These are phyloP conservation scores for Venturia nashicola DNA, from an alignment of 2,329 filamentous ascomycete species.

Conservation along the genomic window DNA sequence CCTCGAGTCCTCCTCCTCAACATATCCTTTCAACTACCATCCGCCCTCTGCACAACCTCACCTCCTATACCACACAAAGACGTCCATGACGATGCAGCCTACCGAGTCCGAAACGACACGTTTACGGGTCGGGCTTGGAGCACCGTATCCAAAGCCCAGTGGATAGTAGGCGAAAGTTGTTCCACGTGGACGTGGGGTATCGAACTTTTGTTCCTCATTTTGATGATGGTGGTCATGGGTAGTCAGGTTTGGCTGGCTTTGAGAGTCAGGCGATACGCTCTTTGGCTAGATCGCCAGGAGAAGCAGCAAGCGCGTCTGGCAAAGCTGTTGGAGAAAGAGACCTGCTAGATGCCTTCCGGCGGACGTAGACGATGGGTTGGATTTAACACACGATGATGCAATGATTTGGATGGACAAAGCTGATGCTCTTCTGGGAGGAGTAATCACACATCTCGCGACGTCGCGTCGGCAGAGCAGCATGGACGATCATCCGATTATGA, in stretches of 20 bases:
- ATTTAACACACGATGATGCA: neutral
- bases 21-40: slow-evolving; percentile 11
- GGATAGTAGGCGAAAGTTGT: neutral
- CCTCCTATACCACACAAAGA: neutral
- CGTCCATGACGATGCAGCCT: neutral
- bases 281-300: slow-evolving; percentile 5
- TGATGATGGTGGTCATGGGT: neutral
- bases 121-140: neutral
- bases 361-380: neutral
- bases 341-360: neutral
- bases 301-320: neutral
- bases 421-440: neutral
- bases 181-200: neutral
- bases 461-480: neutral
- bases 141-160: neutral
- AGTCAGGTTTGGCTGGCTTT: slow-evolving; percentile 5
- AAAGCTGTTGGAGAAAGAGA: neutral
- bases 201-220: neutral
- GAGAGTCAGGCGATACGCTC: slow-evolving; percentile 4
- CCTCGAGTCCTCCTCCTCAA: slow-evolving; percentile 14
- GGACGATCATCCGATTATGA: neutral
- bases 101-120: neutral
- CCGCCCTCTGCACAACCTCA: neutral
- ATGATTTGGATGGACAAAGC: neutral
- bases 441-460: neutral